These are phyloP conservation scores for Cutaneotrichosporon dermatis DNA, from an alignment of 1,284 basidiomycete genomes.

Conservation along the genomic window DNA sequence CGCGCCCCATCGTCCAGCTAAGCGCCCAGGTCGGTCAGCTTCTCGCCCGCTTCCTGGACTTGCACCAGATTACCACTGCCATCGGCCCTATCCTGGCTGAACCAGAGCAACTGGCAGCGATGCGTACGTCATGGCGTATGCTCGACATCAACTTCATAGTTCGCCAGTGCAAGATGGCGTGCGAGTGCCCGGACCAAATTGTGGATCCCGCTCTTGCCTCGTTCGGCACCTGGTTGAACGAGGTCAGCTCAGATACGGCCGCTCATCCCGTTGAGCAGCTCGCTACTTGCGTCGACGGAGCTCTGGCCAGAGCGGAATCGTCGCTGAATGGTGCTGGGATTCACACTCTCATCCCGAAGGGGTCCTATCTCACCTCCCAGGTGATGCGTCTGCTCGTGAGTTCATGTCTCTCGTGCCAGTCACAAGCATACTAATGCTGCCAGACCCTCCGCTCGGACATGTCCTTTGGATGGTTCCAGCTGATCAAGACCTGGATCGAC, in stretches of 20 bases:
- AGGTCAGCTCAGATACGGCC: constrained; percentile 12
- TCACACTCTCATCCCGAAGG: constrained; percentile 22
- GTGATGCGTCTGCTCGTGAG: constrained; percentile 37
- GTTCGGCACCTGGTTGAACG: constrained; percentile 31
- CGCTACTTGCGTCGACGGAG: constrained; percentile 13
- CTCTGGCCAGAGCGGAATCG: constrained; percentile 7
- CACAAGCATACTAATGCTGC: too few species aligned
- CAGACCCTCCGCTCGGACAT: constrained; percentile 37
- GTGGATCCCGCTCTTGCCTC: constrained; percentile 23
- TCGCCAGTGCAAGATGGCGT: constrained; percentile 34
- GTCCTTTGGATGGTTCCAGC: constrained; percentile 41
- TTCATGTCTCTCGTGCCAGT: neutral
- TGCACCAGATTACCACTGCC: constrained; percentile 33
- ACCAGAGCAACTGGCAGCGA: constrained; percentile 24
- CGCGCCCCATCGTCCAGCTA: constrained; percentile 31
- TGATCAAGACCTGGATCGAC: constrained; percentile 45
- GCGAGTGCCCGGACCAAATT: constrained; percentile 24
- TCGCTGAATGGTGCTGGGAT: neutral
- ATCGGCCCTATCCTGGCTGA: constrained; percentile 36
- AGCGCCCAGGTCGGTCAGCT: constrained; percentile 30
- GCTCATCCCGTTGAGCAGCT: constrained; percentile 15
- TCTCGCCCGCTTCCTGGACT: constrained; percentile 34
- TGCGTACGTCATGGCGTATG: constrained; percentile 34
- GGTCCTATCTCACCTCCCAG: constrained; percentile 37
- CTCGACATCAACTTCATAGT: constrained; percentile 27